Evolutionary conservation across 1,139 yeast species (phyloP).

Genomic region (Komagataea norvegica): DNA sequence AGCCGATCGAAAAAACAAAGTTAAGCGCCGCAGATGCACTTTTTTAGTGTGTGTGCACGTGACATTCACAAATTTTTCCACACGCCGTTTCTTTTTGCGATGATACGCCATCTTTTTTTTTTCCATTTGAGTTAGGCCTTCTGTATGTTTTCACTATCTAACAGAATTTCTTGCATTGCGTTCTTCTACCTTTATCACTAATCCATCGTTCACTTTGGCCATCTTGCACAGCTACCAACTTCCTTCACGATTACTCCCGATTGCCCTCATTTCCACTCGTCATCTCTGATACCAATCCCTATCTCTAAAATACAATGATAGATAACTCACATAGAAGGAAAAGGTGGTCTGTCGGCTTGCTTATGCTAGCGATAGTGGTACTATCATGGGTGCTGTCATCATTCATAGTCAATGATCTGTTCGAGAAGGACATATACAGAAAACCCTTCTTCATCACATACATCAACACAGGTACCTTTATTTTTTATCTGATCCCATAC

Average conservation of each 20-base stretch:
- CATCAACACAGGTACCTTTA: slow-evolving; percentile 80
- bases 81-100: no score
- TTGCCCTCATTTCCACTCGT: no score
- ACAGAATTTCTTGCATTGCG: not conserved
- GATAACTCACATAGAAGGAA: slow-evolving; percentile 17
- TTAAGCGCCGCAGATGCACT: no score
- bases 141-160: not conserved
- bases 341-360: slow-evolving; percentile 70
- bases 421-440: slow-evolving; percentile 63
- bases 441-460: slow-evolving; percentile 96
- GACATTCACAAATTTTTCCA: slow-evolving; percentile 6
- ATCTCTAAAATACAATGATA: slow-evolving; percentile 3
- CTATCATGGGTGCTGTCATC: slow-evolving; percentile 86
- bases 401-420: slow-evolving; percentile 68
- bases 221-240: not conserved
- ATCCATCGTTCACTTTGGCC: not conserved
- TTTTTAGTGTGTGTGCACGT: no score
- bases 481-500: slow-evolving; percentile 70
- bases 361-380: slow-evolving; percentile 69
- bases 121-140: not conserved
- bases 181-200: not conserved
- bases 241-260: not conserved
- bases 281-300: not conserved
- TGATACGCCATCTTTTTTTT: not conserved
- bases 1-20: no score